Evolutionary conservation across 2,329 filamentous ascomycete genomes (phyloP), one percentile per base, ranked within the genome.

Genomic region (Claviceps pazoutovae): DNA sequence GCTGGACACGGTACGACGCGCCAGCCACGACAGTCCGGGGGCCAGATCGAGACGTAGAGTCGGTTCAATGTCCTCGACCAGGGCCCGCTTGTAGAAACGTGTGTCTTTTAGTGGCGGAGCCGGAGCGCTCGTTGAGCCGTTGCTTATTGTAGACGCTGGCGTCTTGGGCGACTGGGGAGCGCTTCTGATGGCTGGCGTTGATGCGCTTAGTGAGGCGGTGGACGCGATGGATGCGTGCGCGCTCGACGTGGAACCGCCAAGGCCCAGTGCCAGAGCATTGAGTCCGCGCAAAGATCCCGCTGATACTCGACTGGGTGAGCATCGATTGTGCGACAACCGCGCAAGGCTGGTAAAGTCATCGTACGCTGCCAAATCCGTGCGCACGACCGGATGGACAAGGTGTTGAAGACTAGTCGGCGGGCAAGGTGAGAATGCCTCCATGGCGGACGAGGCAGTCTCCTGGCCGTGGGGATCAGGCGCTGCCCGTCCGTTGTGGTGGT

Each of bases 21-120:
- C 89, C 46, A 98, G 77, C 88, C 93, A 98, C 0, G 89, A 96
- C 30, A 98, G 78, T 0, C 90, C 88, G 0, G 93, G 93, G 0
- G 93, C 90, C 2, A 82, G 78, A 65, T 98, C 93, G 3, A 98
- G 78, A 43, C 93, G 83, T 9, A 98, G 72, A 0, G 93, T 95
- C 0, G 93, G 93, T 64, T 98, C 93, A 52, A 98, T 88, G 62
- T 98, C 93, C 66, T 98, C 93, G 19, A 80, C 76, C 26, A 97
- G 68, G 5, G 83, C 83, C 46, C 93, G 83, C 71, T 97, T 97
- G 71, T 91, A 98, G 64, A 97, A 98, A 57, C 86, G 88, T 30
- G 86, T 88, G 52, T 97, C 93, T 62, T 93, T 95, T 42, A 98
- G 71, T 4, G 83, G 81, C 3, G 79, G 81, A 37, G 79, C 56